Base-by-base conservation (phyloP, 345 rosid genomes). In the Hibiscus tridactylites region DNA sequence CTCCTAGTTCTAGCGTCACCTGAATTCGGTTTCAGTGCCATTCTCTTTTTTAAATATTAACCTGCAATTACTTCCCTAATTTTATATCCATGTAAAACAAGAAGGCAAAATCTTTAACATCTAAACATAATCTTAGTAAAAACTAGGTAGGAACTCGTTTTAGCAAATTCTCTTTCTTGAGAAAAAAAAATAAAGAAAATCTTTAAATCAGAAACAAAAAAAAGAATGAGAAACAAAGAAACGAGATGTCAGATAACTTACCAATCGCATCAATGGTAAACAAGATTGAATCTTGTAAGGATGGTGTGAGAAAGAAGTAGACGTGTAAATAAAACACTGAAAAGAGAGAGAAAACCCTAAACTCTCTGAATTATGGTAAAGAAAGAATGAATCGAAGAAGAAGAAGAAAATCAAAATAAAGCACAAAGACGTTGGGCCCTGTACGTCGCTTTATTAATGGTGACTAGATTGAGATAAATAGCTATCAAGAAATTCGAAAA, bases 1-100 rank as follows among this genome's bases (percentile, higher is more conserved):
- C 96, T 92, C 79, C 99, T 85, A 2, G 98, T 89, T 79, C 90
- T 89, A 52, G 90, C 83, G 69, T 95, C 99, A 65, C 80, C 85
- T 47, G 91, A 83, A 83, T 62, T 92, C 24, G 82, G 53, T 81
- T 92, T 92, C 78, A 84, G 49, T 5, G 98, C 98, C 99, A 95
- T 95, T 31, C 8, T 15, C 6, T 16, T 50, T 50, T 71, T 72
- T 68, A 24, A 13, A 13, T 3, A 66, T 24, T 6, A 47, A 75
- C 77, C 93, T 85, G 81, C 76, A 74, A 78, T 50, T 39, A 64
- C 29, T 54, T 49, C 13, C 29, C 44, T 35, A 60, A 4, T 39
- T 39, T 66, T 26, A 65, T 24, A 17, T 66, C 57, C 42, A 72
- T 17, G 21, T 13, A 2, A 21, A 54, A 9, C 6, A 4, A 16